Percentiles rank a stretch among this genome's conserved stretches.
Evolutionary conservation across 352 stramenopile species (phyloP).

Genomic region (Sclerospora graminicola): DNA sequence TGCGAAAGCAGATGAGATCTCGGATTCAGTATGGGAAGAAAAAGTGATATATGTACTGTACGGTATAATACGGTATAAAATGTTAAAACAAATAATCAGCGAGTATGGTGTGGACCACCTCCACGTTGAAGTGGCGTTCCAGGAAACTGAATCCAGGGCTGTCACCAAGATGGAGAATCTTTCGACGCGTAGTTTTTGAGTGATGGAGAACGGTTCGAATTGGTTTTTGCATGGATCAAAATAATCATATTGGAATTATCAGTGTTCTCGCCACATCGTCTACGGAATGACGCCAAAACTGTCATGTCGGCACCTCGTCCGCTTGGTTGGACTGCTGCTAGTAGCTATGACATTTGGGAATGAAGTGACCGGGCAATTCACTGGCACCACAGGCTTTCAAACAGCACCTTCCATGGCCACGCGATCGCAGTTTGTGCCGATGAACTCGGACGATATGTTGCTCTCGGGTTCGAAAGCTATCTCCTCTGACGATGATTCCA

Average conservation of each 20-base stretch:
- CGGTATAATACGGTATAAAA: too few species aligned
- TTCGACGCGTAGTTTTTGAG: too few species aligned
- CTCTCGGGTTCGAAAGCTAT: conserved; percentile 5
- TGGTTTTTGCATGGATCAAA: too few species aligned
- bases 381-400: background rate
- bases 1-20: too few species aligned
- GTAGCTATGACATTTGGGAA: background rate
- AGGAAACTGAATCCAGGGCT: conserved; percentile 1
- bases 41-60: too few species aligned
- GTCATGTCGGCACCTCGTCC: conserved; percentile 3
- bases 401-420: background rate
- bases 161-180: too few species aligned
- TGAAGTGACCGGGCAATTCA: conserved; percentile 7
- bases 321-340: conserved; percentile 5
- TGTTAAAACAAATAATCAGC: too few species aligned
- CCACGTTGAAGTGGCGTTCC: conserved; percentile 4
- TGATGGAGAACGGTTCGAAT: conserved; percentile 19
- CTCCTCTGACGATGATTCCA: conserved; percentile 3
- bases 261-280: background rate
- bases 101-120: background rate
- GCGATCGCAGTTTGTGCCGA: conserved; percentile 2
- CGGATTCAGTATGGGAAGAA: too few species aligned
- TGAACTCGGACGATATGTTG: conserved; percentile 6
- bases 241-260: too few species aligned
- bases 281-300: background rate